phyloP scores from a whole-genome alignment of 306 rosid genomes.

The Comarum palustre region DNA sequence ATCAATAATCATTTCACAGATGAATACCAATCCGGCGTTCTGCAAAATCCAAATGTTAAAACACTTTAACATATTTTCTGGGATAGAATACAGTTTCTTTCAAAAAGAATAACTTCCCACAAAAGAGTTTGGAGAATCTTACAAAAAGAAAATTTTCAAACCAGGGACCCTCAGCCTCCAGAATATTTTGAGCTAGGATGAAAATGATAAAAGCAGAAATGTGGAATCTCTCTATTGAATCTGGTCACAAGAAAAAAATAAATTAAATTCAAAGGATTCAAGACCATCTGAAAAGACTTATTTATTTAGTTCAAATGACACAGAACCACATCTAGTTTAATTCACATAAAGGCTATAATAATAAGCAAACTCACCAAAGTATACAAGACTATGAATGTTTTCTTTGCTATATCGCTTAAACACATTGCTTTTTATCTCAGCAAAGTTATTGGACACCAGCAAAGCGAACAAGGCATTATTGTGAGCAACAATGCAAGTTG shows the following conservation, averaged over 20 bases:
- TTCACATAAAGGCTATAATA: background rate
- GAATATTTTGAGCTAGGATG: conserved; percentile 95
- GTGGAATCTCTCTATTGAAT: conserved; percentile 97
- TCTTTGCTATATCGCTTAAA: conserved; percentile 88
- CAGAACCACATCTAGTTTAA: background rate
- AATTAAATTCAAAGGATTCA: background rate
- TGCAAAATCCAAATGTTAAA: conserved; percentile 40
- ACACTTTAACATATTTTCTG: background rate
- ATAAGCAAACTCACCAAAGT: conserved; percentile 67
- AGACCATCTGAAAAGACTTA: conserved; percentile 20
- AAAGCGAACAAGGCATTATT: conserved; percentile 89
- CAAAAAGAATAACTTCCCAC: conserved; percentile 1
- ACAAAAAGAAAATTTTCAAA: conserved; percentile 74
- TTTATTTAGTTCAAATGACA: background rate
- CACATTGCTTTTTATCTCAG: conserved; percentile 94
- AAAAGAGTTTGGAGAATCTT: conserved; percentile 37
- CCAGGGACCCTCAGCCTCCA: conserved; percentile 99
- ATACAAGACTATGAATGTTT: conserved; percentile 86
- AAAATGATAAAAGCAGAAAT: conserved; percentile 84
- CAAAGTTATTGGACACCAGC: conserved; percentile 94
- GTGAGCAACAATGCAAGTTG: conserved; percentile 96
- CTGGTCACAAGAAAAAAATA: conserved; percentile 46
- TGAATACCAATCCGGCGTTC: conserved; percentile 74
- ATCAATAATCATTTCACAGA: conserved; percentile 86
- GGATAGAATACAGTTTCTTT: conserved; percentile 22